Conservation (phyloP, 257 asterid species). For the Paraleonurus japonicus region DNA sequence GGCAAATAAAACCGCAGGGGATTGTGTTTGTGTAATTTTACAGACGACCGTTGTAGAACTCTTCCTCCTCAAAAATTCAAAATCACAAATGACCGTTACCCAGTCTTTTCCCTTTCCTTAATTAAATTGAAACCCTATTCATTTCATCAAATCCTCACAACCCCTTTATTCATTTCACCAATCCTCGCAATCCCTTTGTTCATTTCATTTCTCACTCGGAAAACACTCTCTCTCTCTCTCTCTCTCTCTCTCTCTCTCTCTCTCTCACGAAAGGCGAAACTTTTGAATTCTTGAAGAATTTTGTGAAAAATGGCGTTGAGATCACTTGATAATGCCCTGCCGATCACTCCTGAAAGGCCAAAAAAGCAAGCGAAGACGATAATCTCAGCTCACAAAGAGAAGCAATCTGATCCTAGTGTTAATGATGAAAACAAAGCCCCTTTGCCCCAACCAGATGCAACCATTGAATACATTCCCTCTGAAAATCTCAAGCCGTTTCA, state of each 20-base stretch:
- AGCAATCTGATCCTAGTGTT: constrained; percentile 35
- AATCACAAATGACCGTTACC: constrained; percentile 73
- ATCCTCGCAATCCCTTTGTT: constrained; percentile 18
- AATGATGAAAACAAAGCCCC: constrained; percentile 79
- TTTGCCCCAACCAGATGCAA: constrained; percentile 46
- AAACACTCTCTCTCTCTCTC: neutral
- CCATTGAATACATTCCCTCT: constrained; percentile 70
- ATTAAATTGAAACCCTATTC: neutral
- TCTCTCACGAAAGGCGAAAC: constrained; percentile 15
- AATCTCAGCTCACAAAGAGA: constrained; percentile 40
- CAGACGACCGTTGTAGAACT: constrained; percentile 51
- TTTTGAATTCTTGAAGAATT: constrained; percentile 24
- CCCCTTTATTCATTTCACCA: constrained; percentile 18
- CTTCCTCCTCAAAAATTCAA: constrained; percentile 40
- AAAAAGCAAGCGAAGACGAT: constrained; percentile 66
- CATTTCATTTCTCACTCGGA: neutral
- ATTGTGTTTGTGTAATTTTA: neutral
- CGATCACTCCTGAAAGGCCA: constrained; percentile 61
- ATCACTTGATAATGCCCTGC: constrained; percentile 74
- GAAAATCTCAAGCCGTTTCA: constrained; percentile 55
- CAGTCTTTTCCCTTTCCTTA: constrained; percentile 22
- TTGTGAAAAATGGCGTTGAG: constrained; percentile 74
- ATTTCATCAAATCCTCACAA: constrained; percentile 26
- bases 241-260: constrained; percentile 20
- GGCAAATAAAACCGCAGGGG: constrained; percentile 29